Base-by-base conservation (phyloP, 345 rosid species). In the Syzygium aqueum region DNA sequence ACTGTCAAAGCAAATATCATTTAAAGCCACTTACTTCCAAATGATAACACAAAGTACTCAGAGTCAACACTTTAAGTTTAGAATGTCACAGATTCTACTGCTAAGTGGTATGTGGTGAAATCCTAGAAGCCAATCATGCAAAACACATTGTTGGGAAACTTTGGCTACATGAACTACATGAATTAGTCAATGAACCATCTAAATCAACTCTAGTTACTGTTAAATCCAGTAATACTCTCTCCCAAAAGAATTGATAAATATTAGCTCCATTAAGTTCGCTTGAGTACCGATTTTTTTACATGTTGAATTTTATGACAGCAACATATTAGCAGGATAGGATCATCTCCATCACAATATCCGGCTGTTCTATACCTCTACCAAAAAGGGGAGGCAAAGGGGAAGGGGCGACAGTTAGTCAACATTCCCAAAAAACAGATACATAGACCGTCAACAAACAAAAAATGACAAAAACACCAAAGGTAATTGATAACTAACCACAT, bases 401-500 rank as follows among this genome's bases (percentile, higher is more conserved):
- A 73, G 49, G 82, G 78, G 82, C 14, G 2, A 37, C 73, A 19
- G 25, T 73, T 37, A 19, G 82, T 73, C 7, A 37, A 37, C 82
- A 73, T 21, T 19, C 49, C 73, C 82, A 73, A 73, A 11, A 73
- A 37, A 73, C 80, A 37, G 82, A 73, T 37, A 21, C 11, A 73
- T 22, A 37, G 12, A 73, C 49, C 7, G 22, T 73, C 23, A 73
- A 73, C 82, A 73, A 73, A 73, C 49, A 33, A 73, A 73, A 37
- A 73, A 73, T 43, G 14, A 73, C 57, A 84, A 40, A 84, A 23
- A 19, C 30, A 84, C 37, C 6, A n/a, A 15, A 51, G 23, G 51
- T n/a, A 73, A 73, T 37, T 25, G 85, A 54, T 78, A 61, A 77
- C 95, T 93, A 88, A 96, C 99, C 95, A 96, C 96, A 89, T 94